phyloP scores from a whole-genome alignment of 208 protist genomes.

The Wallacemonas sp. region DNA sequence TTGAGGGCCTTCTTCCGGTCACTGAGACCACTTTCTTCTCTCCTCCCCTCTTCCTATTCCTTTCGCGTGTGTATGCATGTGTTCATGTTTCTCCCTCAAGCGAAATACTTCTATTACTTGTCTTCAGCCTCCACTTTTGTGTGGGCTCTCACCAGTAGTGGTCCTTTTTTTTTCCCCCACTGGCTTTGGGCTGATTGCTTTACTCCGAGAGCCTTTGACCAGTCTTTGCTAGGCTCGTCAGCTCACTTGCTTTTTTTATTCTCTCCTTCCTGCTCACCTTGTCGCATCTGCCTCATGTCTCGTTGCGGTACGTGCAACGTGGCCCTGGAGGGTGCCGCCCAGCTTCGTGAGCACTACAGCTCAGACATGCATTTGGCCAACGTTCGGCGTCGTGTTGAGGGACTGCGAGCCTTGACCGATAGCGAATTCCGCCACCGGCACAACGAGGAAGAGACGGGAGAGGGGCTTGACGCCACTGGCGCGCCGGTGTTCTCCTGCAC shows the following conservation, averaged over 20 bases:
- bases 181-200: background rate
- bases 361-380: constrained; percentile 82
- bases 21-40: too few relatives aligned
- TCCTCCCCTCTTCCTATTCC: background rate
- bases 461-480: constrained; percentile 30
- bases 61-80: background rate
- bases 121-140: background rate
- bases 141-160: too few relatives aligned
- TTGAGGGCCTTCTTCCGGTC: too few relatives aligned
- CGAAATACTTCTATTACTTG: too few relatives aligned
- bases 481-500: constrained; percentile 81
- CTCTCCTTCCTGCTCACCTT: background rate
- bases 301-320: constrained; percentile 80
- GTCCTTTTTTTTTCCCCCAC: background rate
- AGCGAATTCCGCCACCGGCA: constrained; percentile 47
- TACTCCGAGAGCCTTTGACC: too few relatives aligned
- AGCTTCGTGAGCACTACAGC: constrained; percentile 67
- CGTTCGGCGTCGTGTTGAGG: constrained; percentile 82
- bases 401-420: constrained; percentile 58
- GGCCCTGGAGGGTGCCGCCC: constrained; percentile 45
- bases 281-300: constrained; percentile 24
- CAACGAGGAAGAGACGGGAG: constrained; percentile 17
- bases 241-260: constrained; percentile 24
- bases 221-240: too few relatives aligned
- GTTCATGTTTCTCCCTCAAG: background rate